Evolutionary conservation across 2,329 filamentous ascomycete genomes (phyloP), one percentile per base, ranked within the genome.

Genomic region (Colletotrichum sp.): DNA sequence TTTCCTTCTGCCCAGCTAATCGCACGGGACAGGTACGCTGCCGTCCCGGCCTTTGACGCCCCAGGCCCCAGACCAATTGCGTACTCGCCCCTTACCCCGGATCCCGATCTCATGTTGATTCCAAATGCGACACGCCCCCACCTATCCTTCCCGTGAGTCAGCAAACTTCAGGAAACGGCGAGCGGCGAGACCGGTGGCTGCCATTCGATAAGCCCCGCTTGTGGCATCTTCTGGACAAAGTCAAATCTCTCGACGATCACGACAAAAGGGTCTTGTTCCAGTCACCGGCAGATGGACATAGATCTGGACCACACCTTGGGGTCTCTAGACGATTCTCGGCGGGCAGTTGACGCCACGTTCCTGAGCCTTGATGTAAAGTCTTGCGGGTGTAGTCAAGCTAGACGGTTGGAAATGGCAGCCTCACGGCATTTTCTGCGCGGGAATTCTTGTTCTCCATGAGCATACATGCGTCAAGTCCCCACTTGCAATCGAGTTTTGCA

Each of bases 331-430:
- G 34, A 32, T 26, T 28, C 26, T 58, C 21, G 48, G 62, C 69
- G 62, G 64, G 28, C 26, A 68, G 43, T 52, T 36, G 43, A 52
- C 73, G 70, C 73, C 70, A 75, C 58, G 73, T 75, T 75, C 73
- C 73, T 75, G 73, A 38, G 58, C 62, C 60, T 73, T 65, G 73
- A 75, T 64, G 64, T 65, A 65, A 68, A 73, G 64, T 65, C 70
- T 68, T 36, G 48, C 15, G 38, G 38, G 36, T 26, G 34, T 16
- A 21, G 43, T 30, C 15, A 62, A 55, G 69, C 52, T 56, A 30
- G 24, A 18, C 28, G 55, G 36, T 48, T n/a, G n/a, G 34, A 16
- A 65, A 67, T 32, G 34, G 43, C n/a, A 21, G 15, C 62, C 21
- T 60, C n/a, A 24, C 12, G 32, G 21, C 36, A 69, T 32, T 21